phyloP scores from a whole-genome alignment of 2,329 filamentous ascomycete species.

The Aspergillus fijiensis region DNA sequence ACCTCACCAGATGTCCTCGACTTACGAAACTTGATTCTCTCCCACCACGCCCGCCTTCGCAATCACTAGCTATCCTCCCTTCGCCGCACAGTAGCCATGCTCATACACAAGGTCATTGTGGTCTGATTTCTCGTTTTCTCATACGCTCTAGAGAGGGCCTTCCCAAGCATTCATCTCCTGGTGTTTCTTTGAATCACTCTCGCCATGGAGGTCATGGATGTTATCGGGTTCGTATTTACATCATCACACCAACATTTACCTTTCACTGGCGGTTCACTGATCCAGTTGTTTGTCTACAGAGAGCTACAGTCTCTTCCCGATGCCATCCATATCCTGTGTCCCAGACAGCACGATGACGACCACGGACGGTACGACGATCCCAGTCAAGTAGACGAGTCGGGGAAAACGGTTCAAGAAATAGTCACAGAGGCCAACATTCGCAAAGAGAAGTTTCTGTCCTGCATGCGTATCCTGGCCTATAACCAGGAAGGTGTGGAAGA shows the following conservation, averaged over 20 bases:
- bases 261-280: conserved; percentile 2
- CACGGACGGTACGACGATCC: conserved; percentile 62
- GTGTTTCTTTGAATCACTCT: neutral
- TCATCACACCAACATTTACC: neutral
- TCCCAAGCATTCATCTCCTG: neutral
- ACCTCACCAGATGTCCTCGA: neutral
- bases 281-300: conserved; percentile 27
- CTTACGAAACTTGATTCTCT: neutral
- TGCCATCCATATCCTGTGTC: conserved; percentile 66
- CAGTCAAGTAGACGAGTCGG: conserved; percentile 50
- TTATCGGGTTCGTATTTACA: conserved; percentile 38
- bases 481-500: conserved; percentile 59
- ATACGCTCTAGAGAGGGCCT: neutral
- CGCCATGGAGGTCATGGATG: conserved; percentile 44
- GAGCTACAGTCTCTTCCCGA: conserved; percentile 47
- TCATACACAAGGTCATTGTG: conserved; percentile 12
- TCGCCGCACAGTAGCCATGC: conserved; percentile 15
- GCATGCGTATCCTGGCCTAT: conserved; percentile 68
- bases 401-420: conserved; percentile 37
- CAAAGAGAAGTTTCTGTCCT: conserved; percentile 64
- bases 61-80: neutral
- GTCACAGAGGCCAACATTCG: conserved; percentile 58
- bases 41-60: neutral
- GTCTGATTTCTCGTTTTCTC: neutral
- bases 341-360: conserved; percentile 63